Conservation (phyloP, 2,329 filamentous ascomycete genomes). For the Penicillium nordicum region DNA sequence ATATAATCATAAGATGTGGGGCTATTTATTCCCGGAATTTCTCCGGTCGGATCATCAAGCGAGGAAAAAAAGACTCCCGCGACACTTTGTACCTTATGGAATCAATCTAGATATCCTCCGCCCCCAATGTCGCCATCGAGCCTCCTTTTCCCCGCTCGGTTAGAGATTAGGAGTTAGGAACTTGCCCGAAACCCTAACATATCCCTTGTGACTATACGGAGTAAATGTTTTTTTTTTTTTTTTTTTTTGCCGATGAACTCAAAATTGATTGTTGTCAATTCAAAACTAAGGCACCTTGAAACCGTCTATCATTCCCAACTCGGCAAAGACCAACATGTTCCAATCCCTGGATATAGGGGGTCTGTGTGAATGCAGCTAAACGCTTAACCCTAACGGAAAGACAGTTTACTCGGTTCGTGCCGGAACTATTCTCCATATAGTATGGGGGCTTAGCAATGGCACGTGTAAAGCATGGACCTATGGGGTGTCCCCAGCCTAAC, state of each 20-base stretch:
- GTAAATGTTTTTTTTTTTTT: no score
- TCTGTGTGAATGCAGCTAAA: neutral
- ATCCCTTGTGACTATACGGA: neutral
- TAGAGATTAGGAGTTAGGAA: neutral
- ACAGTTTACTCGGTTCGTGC: constrained; percentile 4
- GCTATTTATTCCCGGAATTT: neutral
- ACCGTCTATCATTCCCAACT: neutral
- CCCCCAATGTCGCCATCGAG: neutral
- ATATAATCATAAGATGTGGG: no score
- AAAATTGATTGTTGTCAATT: neutral
- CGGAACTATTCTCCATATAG: constrained; percentile 2
- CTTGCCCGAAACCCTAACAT: neutral
- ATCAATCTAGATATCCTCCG: no score
- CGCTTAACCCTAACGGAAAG: constrained; percentile 3
- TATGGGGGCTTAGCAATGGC: neutral
- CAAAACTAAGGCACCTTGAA: neutral
- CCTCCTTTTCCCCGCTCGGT: constrained; percentile 1
- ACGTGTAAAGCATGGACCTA: constrained; percentile 1
- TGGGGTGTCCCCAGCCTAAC: no score
- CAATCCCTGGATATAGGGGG: neutral
- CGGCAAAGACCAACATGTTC: neutral
- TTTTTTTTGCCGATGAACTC: neutral
- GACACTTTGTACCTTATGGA: neutral
- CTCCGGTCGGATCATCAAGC: constrained; percentile 6
- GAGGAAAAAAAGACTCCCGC: neutral